A percentile compares a stretch with the other conserved stretches of the same genome.
Evolutionary conservation across 805 yeast genomes (phyloP).

Genomic region (Priceomyces carsonii): DNA sequence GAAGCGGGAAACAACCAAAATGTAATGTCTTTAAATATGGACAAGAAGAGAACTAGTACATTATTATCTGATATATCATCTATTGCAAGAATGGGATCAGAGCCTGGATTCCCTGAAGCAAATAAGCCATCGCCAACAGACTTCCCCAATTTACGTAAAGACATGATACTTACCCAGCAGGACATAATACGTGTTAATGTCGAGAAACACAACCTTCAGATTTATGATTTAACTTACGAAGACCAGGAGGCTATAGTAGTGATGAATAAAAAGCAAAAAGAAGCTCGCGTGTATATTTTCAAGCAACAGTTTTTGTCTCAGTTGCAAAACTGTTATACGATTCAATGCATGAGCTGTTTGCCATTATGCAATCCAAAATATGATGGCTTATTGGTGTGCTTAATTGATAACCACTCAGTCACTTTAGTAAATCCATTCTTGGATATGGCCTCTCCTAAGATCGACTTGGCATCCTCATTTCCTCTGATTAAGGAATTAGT

Average conservation of each 20-base stretch:
- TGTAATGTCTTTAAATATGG: slow-evolving; percentile 37
- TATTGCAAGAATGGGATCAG: slow-evolving; percentile 47
- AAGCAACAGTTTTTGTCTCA: slow-evolving; percentile 35
- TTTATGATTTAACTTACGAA: slow-evolving; percentile 40
- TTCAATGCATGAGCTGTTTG: slow-evolving; percentile 36
- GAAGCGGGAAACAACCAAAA: slow-evolving; percentile 18
- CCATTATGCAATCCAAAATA: slow-evolving; percentile 33
- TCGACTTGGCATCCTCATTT: slow-evolving; percentile 17
- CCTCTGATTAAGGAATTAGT: slow-evolving; percentile 22
- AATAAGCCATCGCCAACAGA: slow-evolving; percentile 26
- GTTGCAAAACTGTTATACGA: slow-evolving; percentile 30
- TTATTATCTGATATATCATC: slow-evolving; percentile 43
- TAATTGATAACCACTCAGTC: slow-evolving; percentile 36
- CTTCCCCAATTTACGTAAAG: slow-evolving; percentile 50
- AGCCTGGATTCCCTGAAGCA: slow-evolving; percentile 27
- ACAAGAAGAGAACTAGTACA: slow-evolving; percentile 45
- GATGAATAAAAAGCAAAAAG: slow-evolving; percentile 41
- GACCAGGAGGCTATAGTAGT: slow-evolving; percentile 65
- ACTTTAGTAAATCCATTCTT: slow-evolving; percentile 58
- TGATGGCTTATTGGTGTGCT: slow-evolving; percentile 47
- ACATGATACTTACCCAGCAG: slow-evolving; percentile 66
- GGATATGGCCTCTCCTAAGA: slow-evolving; percentile 41
- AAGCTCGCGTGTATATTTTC: slow-evolving; percentile 54
- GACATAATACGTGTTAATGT: slow-evolving; percentile 41
- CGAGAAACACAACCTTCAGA: slow-evolving; percentile 18